These are phyloP conservation scores for Auxenochlorella protothecoides DNA, from an alignment of 139 green algal species.

Conservation along the genomic window DNA sequence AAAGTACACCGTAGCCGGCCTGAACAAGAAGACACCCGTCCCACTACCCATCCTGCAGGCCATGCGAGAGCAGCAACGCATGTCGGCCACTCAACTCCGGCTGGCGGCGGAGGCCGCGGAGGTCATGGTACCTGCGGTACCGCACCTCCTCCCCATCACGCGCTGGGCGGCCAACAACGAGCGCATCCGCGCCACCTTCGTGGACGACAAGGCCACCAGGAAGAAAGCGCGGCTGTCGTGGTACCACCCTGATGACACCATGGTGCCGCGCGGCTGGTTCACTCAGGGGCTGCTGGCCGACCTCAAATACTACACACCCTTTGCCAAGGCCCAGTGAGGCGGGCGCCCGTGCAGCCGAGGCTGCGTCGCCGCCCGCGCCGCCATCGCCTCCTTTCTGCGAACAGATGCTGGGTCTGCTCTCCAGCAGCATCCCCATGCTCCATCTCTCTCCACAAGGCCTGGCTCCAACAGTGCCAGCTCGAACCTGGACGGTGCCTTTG, in stretches of 20 bases:
- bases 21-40: no score
- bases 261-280: conserved; percentile 44
- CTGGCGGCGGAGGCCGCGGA: not conserved
- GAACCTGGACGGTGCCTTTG: no score
- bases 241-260: conserved; percentile 53
- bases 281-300: conserved; percentile 35
- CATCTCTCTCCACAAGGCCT: not conserved
- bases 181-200: conserved; percentile 28
- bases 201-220: conserved; percentile 26
- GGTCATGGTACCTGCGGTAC: conserved; percentile 15
- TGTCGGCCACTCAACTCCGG: not conserved
- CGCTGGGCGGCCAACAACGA: conserved; percentile 20
- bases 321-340: not conserved
- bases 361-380: no score
- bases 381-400: not conserved
- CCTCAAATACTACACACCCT: conserved; percentile 42
- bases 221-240: conserved; percentile 40
- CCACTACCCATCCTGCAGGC: conserved; percentile 10
- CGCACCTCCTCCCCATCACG: conserved; percentile 40
- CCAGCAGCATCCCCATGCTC: not conserved
- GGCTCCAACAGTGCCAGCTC: no score
- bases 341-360: not conserved
- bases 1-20: no score
- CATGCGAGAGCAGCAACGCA: conserved; percentile 6
- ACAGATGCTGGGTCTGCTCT: not conserved